These are phyloP conservation scores for Eucalyptus regnans DNA, from an alignment of 345 rosid genomes.

Conservation along the genomic window DNA sequence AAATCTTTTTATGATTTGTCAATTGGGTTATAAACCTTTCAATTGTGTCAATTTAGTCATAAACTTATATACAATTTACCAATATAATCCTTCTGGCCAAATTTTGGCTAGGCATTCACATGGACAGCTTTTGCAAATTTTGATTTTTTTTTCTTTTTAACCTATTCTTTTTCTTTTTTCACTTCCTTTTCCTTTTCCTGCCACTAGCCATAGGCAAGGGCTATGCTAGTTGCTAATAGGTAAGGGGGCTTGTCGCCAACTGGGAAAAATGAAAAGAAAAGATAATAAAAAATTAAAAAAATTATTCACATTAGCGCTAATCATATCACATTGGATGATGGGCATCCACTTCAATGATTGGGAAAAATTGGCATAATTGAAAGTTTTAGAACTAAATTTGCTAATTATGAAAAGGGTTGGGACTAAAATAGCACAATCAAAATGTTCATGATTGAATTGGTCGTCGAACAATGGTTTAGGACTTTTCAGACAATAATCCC, in stretches of 20 bases:
- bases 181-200: background rate
- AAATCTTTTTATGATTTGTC: background rate
- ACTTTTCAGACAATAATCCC: background rate
- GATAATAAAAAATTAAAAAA: background rate
- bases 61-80: background rate
- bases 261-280: background rate
- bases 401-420: background rate
- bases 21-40: fast-evolving
- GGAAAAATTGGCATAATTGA: background rate
- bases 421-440: background rate
- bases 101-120: background rate
- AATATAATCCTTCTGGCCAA: background rate
- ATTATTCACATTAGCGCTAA: fast-evolving
- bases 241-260: fast-evolving
- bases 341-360: background rate
- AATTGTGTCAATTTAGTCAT: background rate
- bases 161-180: background rate
- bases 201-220: background rate
- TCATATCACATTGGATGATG: background rate
- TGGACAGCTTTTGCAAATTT: background rate
- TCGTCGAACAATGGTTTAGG: fast-evolving
- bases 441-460: background rate
- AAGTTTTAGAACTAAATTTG: background rate
- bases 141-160: background rate
- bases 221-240: background rate